Evolutionary conservation across 139 green algal species (phyloP), one percentile per base, ranked within the genome.

Genomic region (Coelastrella sp.): DNA sequence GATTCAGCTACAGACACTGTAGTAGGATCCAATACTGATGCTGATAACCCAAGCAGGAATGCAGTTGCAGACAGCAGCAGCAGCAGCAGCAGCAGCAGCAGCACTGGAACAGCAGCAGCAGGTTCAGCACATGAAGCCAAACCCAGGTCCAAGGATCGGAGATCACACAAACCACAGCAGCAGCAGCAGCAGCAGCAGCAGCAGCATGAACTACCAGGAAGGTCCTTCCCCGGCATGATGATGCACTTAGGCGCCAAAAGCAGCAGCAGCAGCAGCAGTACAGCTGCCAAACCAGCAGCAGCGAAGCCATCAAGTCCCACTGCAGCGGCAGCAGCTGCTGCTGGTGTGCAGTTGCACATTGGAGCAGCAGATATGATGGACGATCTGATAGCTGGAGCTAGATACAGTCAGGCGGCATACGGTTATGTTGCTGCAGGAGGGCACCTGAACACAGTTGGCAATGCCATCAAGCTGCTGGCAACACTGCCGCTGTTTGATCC

Each of bases 381-480:
- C 5, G 91, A 95, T 66, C 89, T 96, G n/a, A 32, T 95, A 3
- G 86, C 78, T 7, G 92, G 89, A 47, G 92, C 93, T 6, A 92
- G 91, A 81, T 94, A 94, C 75, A 61, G 87, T 8, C 85, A 90
- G n/a, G 94, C 93, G 11, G 94, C 94, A 14, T 96, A 96, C 76
- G 94, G 94, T 1, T 96, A 95, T 59, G 86, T 90, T 32, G 91
- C 93, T 60, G 90, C 90, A 19, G 93, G 92, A 23, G 91, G 91
- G 58, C 91, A 95, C 82, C 80, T 95, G 57, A 73, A 79, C 56
- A 91, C 66, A n/a, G 32, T 95, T 0, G 85, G 80, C 57, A 91
- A 80, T 66, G 77, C 92, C 22, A 47, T 94, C 16, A 92, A 86
- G 47, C 91, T 95, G 91, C 59, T 96, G 5, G 79, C 88, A 54